Evolutionary conservation across 768 basidiomycete species (phyloP), one percentile per base, ranked within the genome.

Genomic region (Leccinum barrowsii): DNA sequence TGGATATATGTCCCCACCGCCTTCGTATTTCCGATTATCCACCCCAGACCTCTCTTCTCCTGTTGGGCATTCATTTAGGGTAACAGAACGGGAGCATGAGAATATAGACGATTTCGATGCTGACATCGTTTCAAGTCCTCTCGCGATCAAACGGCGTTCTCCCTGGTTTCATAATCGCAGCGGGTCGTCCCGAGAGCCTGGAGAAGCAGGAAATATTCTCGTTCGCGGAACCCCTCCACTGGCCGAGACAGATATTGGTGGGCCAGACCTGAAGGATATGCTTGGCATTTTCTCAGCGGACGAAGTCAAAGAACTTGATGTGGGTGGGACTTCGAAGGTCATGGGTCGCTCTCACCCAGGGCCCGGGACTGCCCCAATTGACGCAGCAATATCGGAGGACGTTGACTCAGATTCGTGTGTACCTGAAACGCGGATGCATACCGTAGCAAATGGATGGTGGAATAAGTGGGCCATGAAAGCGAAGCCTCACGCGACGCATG

Each of bases 1-100:
- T 59, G 90, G 91, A 15, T 93, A 92, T 71, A 77, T 89, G 54
- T 90, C 90, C n/a, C 90, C 89, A 15, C 74, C 82, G 8, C 74
- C 81, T 50, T 83, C 83, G 22, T 75, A 78, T 62, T 65, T 69
- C 60, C 79, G 78, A 52, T 73, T 72, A 59, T 76, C 76, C 60
- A 85, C 85, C 37, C 79, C 79, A 24, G 83, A 88, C 58, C 65
- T 91, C 28, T 89, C 87, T 50, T 90, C 89, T 11, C 89, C 89
- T 22, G 59, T 76, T 42, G 76, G 75, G 32, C 74, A 68, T n/a
- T 59, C 72, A 58, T 62, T 64, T 48, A 59, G 60, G 28, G 55
- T 44, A 56, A 53, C 64, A 42, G 55, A 63, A 52, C 54, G 35
- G 28, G 30, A 37, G 28, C 58, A 57, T 37, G 57, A n/a, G 8